Evolutionary conservation across 768 basidiomycete species (phyloP), one percentile per base, ranked within the genome.

Genomic region (Lactarius hatsudake): DNA sequence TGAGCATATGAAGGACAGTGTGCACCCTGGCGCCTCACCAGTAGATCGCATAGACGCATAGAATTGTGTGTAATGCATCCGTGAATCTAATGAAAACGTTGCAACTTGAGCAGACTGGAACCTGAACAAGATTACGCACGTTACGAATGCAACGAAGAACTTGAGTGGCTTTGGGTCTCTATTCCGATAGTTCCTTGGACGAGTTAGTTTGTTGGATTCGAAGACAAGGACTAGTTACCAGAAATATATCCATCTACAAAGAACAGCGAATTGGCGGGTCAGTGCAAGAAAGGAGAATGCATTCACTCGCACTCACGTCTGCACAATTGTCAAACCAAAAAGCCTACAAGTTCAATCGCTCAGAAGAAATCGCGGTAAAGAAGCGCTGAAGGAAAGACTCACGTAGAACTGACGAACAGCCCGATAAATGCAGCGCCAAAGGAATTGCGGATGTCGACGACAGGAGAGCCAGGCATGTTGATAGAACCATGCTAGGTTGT

Each of bases 21-120:
- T 30, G 30, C 30, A 7, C 5, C 30, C 30, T 30, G 30, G 5
- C 30, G 5, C 6, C 30, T 30, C 30, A 30, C 30, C 30, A 30
- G 5, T 30, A 84, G 45, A 84, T 78, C 2, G 82, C 72, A 32
- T 79, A 75, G 2, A 78, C 78, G 71, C 81, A 82, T 3, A 84
- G 71, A 20, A 77, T 71, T 18, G 83, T 71, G 69, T 85, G 84
- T 2, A 76, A 40, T 0, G 81, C 80, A 72, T 85, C 83, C 65
- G 83, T 69, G 17, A 79, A 1, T 72, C 81, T 82, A 32, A 54
- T n/a, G 23, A 26, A n/a, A 12, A 18, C 10, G 32, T 42, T 30
- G 18, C 3, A 7, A 34, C 10, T 61, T 3, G 43, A 28, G 18
- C 12, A 20, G 17, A 18, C 15, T n/a, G 12, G 20, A 4, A 28